Conservation (phyloP, 495 filamentous ascomycete genomes). For the Geoglossum glabrum region DNA sequence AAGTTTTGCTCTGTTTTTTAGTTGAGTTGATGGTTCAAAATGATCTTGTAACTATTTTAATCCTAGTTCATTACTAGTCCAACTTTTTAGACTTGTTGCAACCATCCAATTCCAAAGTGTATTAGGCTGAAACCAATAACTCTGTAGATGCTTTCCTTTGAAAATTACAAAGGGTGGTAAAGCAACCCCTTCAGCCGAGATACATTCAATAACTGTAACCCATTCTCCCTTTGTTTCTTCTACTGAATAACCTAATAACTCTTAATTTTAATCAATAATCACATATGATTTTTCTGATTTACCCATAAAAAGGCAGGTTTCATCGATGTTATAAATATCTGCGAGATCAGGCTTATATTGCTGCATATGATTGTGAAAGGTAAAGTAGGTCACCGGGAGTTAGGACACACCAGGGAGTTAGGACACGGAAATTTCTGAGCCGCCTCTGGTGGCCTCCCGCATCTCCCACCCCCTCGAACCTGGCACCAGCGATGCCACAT, state of each 20-base stretch:
- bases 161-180: slow-evolving; percentile 9
- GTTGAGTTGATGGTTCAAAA: slow-evolving; percentile 6
- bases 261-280: not conserved
- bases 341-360: not conserved
- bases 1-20: not conserved
- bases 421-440: too few species aligned
- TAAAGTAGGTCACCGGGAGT: too few species aligned
- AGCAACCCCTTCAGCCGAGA: slow-evolving; percentile 3
- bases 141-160: slow-evolving; percentile 6
- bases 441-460: too few species aligned
- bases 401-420: too few species aligned
- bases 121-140: not conserved
- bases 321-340: too few species aligned
- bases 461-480: too few species aligned
- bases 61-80: slow-evolving; percentile 5
- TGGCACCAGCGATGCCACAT: too few species aligned
- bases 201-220: slow-evolving; percentile 9
- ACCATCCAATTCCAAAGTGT: slow-evolving; percentile 3
- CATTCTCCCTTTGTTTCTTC: not conserved
- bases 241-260: not conserved
- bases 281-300: not conserved
- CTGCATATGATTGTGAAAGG: too few species aligned
- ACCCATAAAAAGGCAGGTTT: not conserved
- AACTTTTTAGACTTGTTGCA: slow-evolving; percentile 4
- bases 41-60: slow-evolving; percentile 4